phyloP scores from a whole-genome alignment of 352 stramenopile genomes.

The Thalassiosira hispida region DNA sequence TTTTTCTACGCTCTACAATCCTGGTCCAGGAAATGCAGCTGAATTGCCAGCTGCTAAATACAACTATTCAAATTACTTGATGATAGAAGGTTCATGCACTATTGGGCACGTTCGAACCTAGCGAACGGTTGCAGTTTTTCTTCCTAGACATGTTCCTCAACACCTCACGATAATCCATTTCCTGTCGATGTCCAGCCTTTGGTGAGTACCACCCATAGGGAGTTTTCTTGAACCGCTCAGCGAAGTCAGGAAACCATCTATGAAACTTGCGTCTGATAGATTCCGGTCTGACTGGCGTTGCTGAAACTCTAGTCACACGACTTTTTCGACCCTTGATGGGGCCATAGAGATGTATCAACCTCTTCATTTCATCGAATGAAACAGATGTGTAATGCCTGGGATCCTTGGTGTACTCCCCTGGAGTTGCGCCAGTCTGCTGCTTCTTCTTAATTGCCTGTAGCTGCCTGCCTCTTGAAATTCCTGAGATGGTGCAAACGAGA shows the following conservation, averaged over 20 bases:
- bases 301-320: conserved; percentile 1
- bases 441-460: too few relatives aligned
- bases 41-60: neutral
- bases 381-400: conserved; percentile 23
- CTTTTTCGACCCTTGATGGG: conserved; percentile 37
- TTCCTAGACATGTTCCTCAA: conserved; percentile 38
- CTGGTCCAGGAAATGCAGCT: neutral
- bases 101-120: neutral
- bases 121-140: conserved; percentile 4
- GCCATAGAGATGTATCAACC: conserved; percentile 55
- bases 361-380: conserved; percentile 48
- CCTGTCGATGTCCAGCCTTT: conserved; percentile 42
- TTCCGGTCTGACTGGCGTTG: conserved; percentile 16
- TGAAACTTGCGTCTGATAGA: conserved; percentile 57
- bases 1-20: neutral
- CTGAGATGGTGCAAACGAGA: too few relatives aligned
- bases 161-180: conserved; percentile 43
- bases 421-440: too few relatives aligned
- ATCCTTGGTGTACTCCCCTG: too few relatives aligned
- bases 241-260: conserved; percentile 53
- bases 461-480: too few relatives aligned
- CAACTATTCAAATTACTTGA: neutral
- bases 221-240: conserved; percentile 36
- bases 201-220: conserved; percentile 37
- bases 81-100: neutral